Evolutionary conservation across 805 yeast genomes (phyloP).

Genomic region (Pichia ethanolica): DNA sequence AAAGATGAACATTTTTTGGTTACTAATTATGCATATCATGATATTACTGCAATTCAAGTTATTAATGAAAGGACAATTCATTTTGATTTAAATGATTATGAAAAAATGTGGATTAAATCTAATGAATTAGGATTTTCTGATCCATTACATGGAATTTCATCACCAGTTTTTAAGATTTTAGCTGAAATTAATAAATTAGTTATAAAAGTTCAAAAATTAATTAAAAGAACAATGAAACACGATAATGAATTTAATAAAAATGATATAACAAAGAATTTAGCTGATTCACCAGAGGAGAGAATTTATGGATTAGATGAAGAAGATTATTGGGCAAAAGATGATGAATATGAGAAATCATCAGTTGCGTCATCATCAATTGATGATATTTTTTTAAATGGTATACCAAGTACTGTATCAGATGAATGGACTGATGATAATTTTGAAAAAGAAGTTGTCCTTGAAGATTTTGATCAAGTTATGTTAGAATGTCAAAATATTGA

Average conservation of each 20-base stretch:
- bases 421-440: conserved; percentile 14
- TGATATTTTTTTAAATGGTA: conserved; percentile 1
- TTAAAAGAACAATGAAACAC: conserved; percentile 19
- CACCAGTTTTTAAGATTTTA: conserved; percentile 55
- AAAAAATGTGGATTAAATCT: conserved; percentile 36
- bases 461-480: conserved; percentile 31
- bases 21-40: conserved; percentile 76
- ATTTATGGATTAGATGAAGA: conserved; percentile 6
- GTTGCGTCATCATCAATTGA: conserved; percentile 16
- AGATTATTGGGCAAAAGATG: conserved; percentile 4
- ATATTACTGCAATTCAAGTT: conserved; percentile 57
- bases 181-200: conserved; percentile 63
- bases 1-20: conserved; percentile 65
- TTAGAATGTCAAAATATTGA: conserved; percentile 37
- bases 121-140: conserved; percentile 43
- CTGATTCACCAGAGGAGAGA: conserved; percentile 4
- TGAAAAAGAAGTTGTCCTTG: conserved; percentile 23
- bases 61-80: conserved; percentile 55
- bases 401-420: conserved; percentile 6
- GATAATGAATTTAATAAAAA: conserved; percentile 8
- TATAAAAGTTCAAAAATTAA: conserved; percentile 38
- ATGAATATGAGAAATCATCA: conserved; percentile 7
- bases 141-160: conserved; percentile 67
- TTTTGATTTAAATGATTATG: conserved; percentile 56
- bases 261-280: neutral